These are phyloP conservation scores for Candida chilensis DNA, from an alignment of 805 yeast genomes.

Conservation along the genomic window DNA sequence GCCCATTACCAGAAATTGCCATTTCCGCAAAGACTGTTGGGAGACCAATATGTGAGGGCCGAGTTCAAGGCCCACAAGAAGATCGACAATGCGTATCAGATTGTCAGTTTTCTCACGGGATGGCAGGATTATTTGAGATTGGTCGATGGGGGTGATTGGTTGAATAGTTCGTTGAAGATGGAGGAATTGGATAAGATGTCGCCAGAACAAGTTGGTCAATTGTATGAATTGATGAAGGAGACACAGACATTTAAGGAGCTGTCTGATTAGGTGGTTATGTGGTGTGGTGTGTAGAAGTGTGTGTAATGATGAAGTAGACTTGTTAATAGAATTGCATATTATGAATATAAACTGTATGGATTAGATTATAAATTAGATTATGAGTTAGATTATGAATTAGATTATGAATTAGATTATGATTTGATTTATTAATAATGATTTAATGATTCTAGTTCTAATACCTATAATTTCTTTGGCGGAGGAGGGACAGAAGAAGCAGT, in stretches of 20 bases:
- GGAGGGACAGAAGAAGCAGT: slow-evolving; percentile 9
- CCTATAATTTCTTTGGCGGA: too few species aligned
- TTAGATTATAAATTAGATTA: too few species aligned
- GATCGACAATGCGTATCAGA: slow-evolving; percentile 84
- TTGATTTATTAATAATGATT: too few species aligned
- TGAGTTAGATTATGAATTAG: too few species aligned
- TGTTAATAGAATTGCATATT: too few species aligned
- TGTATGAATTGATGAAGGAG: slow-evolving; percentile 73
- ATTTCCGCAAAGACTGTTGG: slow-evolving; percentile 61
- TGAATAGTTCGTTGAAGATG: slow-evolving; percentile 40
- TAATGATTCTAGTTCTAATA: too few species aligned
- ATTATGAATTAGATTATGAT: too few species aligned
- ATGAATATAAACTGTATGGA: too few species aligned
- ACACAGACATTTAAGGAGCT: too few species aligned
- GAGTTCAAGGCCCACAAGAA: slow-evolving; percentile 82
- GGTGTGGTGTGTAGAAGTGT: too few species aligned
- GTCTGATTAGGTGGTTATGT: too few species aligned
- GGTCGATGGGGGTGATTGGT: slow-evolving; percentile 40
- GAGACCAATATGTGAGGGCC: slow-evolving; percentile 81
- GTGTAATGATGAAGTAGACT: too few species aligned
- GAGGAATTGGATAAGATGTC: slow-evolving; percentile 72
- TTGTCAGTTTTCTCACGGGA: slow-evolving; percentile 84
- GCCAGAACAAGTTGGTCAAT: slow-evolving; percentile 83
- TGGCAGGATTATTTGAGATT: slow-evolving; percentile 82
- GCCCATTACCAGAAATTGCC: slow-evolving; percentile 68